Conservation (phyloP, 2,329 filamentous ascomycete species). For the Venturia carpophila region DNA sequence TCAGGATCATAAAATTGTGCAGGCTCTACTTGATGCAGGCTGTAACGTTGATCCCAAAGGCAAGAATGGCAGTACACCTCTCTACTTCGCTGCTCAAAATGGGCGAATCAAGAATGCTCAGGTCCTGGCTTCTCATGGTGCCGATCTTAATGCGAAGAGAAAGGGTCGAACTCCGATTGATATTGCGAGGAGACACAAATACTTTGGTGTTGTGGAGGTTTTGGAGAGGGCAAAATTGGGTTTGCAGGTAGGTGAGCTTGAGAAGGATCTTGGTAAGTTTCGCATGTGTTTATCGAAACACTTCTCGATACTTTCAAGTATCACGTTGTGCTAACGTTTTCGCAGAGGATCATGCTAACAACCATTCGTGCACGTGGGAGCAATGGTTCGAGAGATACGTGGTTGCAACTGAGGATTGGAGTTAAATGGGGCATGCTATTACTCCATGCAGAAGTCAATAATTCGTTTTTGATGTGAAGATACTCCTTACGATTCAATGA, state of each 20-base stretch:
- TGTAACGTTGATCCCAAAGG: neutral
- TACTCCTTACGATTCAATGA: neutral
- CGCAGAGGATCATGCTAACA: slow-evolving; percentile 3
- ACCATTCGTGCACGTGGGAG: neutral
- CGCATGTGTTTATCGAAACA: neutral
- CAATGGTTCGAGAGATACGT: slow-evolving; percentile 13
- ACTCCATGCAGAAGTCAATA: no score
- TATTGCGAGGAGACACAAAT: neutral
- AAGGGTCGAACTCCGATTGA: slow-evolving; percentile 7
- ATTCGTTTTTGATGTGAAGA: neutral
- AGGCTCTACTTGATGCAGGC: slow-evolving; percentile 9
- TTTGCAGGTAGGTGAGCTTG: neutral
- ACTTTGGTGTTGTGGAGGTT: slow-evolving; percentile 1
- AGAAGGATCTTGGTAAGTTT: slow-evolving; percentile 8
- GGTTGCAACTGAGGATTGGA: slow-evolving; percentile 1
- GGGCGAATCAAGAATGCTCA: neutral
- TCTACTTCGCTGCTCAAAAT: slow-evolving; percentile 11
- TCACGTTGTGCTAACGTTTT: neutral
- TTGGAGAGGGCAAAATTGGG: neutral
- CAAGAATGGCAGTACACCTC: slow-evolving; percentile 3
- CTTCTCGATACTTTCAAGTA: neutral
- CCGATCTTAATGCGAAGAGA: slow-evolving; percentile 5
- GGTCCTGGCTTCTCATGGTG: neutral
- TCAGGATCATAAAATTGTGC: neutral
- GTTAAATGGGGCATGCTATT: no score